phyloP scores from a whole-genome alignment of 495 filamentous ascomycete genomes.

The Penicillium paradoxum region DNA sequence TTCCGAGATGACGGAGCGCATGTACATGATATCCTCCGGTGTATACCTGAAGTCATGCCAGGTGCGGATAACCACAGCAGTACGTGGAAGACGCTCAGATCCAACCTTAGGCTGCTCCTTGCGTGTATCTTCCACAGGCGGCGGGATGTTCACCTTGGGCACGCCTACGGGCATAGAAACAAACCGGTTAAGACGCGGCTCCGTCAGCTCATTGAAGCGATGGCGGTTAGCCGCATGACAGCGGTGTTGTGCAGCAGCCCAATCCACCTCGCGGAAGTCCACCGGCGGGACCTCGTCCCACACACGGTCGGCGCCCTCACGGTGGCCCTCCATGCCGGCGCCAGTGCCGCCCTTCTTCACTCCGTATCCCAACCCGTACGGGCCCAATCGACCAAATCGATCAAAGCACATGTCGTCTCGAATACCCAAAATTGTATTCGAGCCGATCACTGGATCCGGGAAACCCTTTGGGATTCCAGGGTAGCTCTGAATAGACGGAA shows the following conservation, averaged over 20 bases:
- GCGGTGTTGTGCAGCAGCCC: conserved; percentile 67
- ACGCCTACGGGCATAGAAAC: conserved; percentile 42
- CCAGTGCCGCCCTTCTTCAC: conserved; percentile 71
- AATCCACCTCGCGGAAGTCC: conserved; percentile 67
- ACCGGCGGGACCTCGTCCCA: conserved; percentile 66
- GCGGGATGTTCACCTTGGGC: conserved; percentile 13
- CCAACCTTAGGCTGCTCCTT: conserved; percentile 15
- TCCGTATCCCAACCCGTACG: conserved; percentile 86
- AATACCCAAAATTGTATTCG: conserved; percentile 72
- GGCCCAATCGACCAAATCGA: conserved; percentile 78
- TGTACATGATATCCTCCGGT: conserved; percentile 46
- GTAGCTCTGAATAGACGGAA: conserved; percentile 66
- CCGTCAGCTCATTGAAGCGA: conserved; percentile 55
- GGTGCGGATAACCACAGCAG: conserved; percentile 58
- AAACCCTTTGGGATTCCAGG: conserved; percentile 72
- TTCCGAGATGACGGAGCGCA: conserved; percentile 58
- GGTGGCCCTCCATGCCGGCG: conserved; percentile 73
- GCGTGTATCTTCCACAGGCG: conserved; percentile 5
- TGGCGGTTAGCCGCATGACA: conserved; percentile 66
- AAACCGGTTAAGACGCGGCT: conserved; percentile 40
- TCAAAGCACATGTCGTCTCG: conserved; percentile 92
- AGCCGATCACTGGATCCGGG: conserved; percentile 77
- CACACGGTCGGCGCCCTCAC: conserved; percentile 64
- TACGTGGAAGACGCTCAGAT: conserved; percentile 45
- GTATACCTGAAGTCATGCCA: conserved; percentile 58